Percentiles rank a stretch among this genome's conserved stretches.
These are phyloP conservation scores for Penicillium italicum DNA, from an alignment of 2,329 filamentous ascomycete genomes.

Conservation along the genomic window DNA sequence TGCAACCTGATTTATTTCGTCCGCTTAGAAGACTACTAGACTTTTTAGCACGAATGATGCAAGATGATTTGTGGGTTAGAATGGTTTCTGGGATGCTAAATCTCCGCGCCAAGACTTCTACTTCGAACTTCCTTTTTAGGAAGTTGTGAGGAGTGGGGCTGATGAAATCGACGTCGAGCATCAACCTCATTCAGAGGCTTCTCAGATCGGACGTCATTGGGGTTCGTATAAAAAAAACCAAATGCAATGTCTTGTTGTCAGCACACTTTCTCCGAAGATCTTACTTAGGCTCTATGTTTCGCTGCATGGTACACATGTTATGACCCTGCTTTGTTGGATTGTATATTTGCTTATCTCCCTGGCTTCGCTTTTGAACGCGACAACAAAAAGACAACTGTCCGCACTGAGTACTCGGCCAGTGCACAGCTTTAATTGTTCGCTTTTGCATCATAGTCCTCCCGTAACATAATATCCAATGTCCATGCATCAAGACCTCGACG, in stretches of 20 bases:
- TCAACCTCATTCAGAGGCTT: background rate
- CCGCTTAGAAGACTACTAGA: slow-evolving; percentile 1
- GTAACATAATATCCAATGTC: background rate
- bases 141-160: slow-evolving; percentile 25
- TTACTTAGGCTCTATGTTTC: background rate
- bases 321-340: background rate
- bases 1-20: background rate
- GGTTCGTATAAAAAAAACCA: background rate
- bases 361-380: background rate
- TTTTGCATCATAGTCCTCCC: background rate
- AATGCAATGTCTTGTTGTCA: background rate
- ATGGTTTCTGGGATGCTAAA: background rate
- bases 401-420: background rate
- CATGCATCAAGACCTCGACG: background rate
- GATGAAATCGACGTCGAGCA: background rate
- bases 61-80: slow-evolving; percentile 1
- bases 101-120: slow-evolving; percentile 4
- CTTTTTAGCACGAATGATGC: background rate
- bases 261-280: background rate
- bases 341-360: background rate
- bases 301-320: background rate
- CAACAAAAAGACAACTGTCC: background rate
- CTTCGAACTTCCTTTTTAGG: slow-evolving; percentile 20
- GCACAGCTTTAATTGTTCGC: background rate
- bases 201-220: background rate